phyloP scores from a whole-genome alignment of 768 basidiomycete species.

The Leccinum aurantiacum region DNA sequence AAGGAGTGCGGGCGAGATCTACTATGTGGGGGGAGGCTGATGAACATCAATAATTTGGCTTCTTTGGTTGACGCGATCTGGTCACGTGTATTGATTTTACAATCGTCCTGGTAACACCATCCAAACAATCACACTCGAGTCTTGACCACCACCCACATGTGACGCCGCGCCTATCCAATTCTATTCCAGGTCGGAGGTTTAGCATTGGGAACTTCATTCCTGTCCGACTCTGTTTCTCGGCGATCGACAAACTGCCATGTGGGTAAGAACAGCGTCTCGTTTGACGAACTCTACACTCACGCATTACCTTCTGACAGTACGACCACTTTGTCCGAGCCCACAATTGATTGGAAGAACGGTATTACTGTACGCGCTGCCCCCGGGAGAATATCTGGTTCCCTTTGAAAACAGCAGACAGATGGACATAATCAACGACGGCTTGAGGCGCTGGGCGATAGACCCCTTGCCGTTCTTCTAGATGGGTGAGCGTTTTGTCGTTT shows the following conservation, averaged over 20 bases:
- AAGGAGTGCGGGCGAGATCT: constrained; percentile 6
- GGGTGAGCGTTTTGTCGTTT: constrained; percentile 12
- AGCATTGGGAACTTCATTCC: too few relatives aligned
- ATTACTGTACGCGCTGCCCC: neutral
- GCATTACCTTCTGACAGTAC: too few relatives aligned
- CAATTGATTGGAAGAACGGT: too few relatives aligned
- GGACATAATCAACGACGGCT: neutral
- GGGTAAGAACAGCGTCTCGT: constrained; percentile 20
- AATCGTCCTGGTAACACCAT: too few relatives aligned
- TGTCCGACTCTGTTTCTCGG: too few relatives aligned
- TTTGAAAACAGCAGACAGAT: constrained; percentile 3
- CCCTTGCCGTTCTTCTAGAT: neutral
- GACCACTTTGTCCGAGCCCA: too few relatives aligned
- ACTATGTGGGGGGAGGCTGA: neutral
- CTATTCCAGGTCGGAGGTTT: constrained; percentile 5
- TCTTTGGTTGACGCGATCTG: constrained; percentile 3
- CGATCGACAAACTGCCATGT: neutral
- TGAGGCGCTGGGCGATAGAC: constrained; percentile 11
- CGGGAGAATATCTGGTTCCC: constrained; percentile 2
- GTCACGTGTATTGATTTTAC: constrained; percentile 26
- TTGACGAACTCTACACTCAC: too few relatives aligned
- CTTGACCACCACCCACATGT: too few relatives aligned
- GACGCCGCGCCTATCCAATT: constrained; percentile 12
- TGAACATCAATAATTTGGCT: neutral
- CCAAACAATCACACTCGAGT: too few relatives aligned